Conservation (phyloP, 176 grass and related monocot genomes). For the Eleusine coracana region DNA sequence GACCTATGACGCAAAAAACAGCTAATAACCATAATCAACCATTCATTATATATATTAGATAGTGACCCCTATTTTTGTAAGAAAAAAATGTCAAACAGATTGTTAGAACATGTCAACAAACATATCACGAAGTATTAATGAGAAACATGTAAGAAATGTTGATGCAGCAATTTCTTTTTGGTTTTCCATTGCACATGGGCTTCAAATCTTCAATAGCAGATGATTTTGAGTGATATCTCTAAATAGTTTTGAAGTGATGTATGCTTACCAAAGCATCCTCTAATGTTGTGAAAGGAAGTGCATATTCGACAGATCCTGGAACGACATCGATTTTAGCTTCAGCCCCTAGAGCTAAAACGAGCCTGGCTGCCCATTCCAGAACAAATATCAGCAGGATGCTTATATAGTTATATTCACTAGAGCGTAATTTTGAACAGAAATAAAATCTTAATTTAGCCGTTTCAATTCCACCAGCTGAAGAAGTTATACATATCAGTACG, state of each 20-base stretch:
- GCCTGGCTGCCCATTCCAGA: slow-evolving; percentile 93
- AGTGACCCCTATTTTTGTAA: background rate
- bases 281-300: slow-evolving; percentile 84
- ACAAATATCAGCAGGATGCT: slow-evolving; percentile 51
- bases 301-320: slow-evolving; percentile 91
- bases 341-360: slow-evolving; percentile 96
- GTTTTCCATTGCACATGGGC: background rate
- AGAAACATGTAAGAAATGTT: slow-evolving; percentile 2
- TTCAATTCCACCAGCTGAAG: background rate
- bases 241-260: background rate
- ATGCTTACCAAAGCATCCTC: slow-evolving; percentile 88
- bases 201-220: slow-evolving; percentile 22
- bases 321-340: slow-evolving; percentile 87
- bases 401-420: slow-evolving; percentile 17
- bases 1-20: slow-evolving; percentile 22
- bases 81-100: background rate
- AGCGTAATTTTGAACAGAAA: slow-evolving; percentile 6
- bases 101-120: slow-evolving; percentile 3
- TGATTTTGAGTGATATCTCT: slow-evolving; percentile 12
- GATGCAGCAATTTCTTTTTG: background rate
- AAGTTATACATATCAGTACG: background rate
- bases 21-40: slow-evolving; percentile 1
- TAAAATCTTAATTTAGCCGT: slow-evolving; percentile 7
- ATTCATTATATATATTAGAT: slow-evolving; percentile 9
- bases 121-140: background rate